Evolutionary conservation across 177 flowering plant genomes (phyloP).

Genomic region (Vitis hybrid): DNA sequence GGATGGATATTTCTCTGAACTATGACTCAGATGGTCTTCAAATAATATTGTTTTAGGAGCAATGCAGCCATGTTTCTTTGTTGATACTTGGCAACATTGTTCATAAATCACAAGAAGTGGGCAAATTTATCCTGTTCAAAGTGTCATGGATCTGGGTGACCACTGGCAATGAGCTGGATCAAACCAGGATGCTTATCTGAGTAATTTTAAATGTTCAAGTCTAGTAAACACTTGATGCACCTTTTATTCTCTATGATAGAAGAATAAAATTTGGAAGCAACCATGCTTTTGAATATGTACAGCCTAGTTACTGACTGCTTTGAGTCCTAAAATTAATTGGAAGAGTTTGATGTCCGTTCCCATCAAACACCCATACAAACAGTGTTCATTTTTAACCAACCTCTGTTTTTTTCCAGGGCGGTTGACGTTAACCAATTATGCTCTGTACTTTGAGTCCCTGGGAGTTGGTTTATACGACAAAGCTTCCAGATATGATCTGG

Average conservation of each 20-base stretch:
- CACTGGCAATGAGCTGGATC: too few species aligned
- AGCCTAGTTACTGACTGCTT: background rate
- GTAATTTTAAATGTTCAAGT: too few species aligned
- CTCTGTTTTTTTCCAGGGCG: slow-evolving; percentile 50
- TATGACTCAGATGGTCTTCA: background rate
- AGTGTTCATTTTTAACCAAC: slow-evolving; percentile 1
- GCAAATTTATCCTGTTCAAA: slow-evolving; percentile 1
- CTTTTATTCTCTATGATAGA: background rate
- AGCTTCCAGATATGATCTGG: slow-evolving; percentile 72
- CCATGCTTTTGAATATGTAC: too few species aligned
- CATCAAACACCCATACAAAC: background rate
- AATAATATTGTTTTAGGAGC: background rate
- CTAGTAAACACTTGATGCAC: too few species aligned
- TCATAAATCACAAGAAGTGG: background rate
- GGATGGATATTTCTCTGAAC: too few species aligned
- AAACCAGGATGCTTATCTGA: background rate
- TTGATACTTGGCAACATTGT: background rate
- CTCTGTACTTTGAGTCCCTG: slow-evolving; percentile 81
- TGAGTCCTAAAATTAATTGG: slow-evolving; percentile 2
- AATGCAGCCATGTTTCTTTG: background rate
- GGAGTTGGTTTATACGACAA: slow-evolving; percentile 83
- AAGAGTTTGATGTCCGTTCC: background rate
- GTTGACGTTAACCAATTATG: slow-evolving; percentile 70
- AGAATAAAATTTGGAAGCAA: background rate
- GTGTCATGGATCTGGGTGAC: background rate